Conservation (phyloP, 2,329 filamentous ascomycete genomes). For the Nemania diffusa region DNA sequence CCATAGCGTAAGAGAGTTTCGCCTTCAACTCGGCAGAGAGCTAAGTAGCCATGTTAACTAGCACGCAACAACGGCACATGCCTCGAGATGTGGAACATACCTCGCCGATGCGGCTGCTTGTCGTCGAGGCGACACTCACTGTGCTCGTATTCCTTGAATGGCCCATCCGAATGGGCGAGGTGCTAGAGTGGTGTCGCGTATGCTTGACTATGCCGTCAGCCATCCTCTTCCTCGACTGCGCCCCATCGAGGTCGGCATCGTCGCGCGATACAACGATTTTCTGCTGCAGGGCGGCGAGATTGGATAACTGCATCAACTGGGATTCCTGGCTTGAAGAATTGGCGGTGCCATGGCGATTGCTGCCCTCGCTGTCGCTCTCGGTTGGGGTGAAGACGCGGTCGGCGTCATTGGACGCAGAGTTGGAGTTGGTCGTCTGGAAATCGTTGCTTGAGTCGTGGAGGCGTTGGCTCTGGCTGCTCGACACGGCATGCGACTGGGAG, state of each 20-base stretch:
- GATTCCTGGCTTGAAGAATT: constrained; percentile 63
- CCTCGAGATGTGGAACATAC: constrained; percentile 60
- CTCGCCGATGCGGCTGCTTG: constrained; percentile 79
- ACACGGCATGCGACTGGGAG: constrained; percentile 21
- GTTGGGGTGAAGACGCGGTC: constrained; percentile 58
- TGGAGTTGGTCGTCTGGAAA: constrained; percentile 59
- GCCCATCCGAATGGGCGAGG: constrained; percentile 60
- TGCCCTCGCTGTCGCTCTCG: constrained; percentile 55
- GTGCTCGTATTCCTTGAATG: constrained; percentile 80
- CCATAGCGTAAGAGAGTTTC: constrained; percentile 89
- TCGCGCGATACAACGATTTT: constrained; percentile 56
- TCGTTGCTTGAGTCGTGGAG: constrained; percentile 53
- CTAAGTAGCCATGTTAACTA: constrained; percentile 42
- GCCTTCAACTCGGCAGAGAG: constrained; percentile 73
- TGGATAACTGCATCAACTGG: constrained; percentile 67
- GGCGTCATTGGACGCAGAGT: constrained; percentile 53
- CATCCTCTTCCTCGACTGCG: constrained; percentile 73
- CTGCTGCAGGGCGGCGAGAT: constrained; percentile 65
- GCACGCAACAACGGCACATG: constrained; percentile 24
- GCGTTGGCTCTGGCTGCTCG: constrained; percentile 41
- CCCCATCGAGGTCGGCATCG: constrained; percentile 47
- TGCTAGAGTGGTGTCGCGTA: constrained; percentile 53
- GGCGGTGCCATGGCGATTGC: constrained; percentile 53
- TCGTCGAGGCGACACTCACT: constrained; percentile 68
- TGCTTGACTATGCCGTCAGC: constrained; percentile 79